A percentile compares a stretch with the other conserved stretches of the same genome.
phyloP scores from a whole-genome alignment of 371 early-diverging fungal species.

The Funneliformis caledonium region DNA sequence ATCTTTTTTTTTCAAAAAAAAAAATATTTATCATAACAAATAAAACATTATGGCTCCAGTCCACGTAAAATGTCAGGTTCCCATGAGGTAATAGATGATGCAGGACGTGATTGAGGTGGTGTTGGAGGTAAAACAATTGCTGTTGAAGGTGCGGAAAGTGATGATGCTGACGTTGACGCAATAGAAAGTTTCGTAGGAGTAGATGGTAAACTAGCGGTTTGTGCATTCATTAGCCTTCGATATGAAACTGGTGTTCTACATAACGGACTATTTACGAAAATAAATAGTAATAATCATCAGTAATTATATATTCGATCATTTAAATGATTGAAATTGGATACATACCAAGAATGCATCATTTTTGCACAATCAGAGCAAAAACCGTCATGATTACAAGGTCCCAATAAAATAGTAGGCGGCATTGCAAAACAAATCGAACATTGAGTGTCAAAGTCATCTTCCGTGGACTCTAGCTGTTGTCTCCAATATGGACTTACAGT shows the following conservation, averaged over 20 bases:
- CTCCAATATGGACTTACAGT: conserved; percentile 12
- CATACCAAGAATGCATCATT: conserved; percentile 34
- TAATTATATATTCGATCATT: not conserved
- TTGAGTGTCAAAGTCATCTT: conserved; percentile 28
- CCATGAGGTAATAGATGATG: conserved; percentile 26
- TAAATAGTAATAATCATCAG: not conserved
- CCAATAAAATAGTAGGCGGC: conserved; percentile 11
- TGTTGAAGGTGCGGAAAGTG: conserved; percentile 26
- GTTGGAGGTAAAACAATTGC: conserved; percentile 35
- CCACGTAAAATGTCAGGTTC: conserved; percentile 26
- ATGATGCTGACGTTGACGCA: conserved; percentile 18
- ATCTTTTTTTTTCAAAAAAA: not conserved
- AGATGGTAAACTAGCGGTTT: conserved; percentile 1
- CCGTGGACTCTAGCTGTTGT: conserved; percentile 25
- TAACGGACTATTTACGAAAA: conserved; percentile 13
- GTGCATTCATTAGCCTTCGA: conserved; percentile 9
- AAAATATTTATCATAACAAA: not conserved
- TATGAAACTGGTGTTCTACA: conserved; percentile 36
- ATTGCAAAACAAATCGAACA: conserved; percentile 41
- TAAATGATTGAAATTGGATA: not conserved
- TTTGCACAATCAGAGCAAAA: conserved; percentile 36
- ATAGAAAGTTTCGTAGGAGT: conserved; percentile 21
- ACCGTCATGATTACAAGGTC: conserved; percentile 40
- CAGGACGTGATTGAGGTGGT: conserved; percentile 30
- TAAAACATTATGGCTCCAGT: conserved; percentile 11